phyloP scores from a whole-genome alignment of 2,329 filamentous ascomycete species.

The Talaromyces verruculosus region DNA sequence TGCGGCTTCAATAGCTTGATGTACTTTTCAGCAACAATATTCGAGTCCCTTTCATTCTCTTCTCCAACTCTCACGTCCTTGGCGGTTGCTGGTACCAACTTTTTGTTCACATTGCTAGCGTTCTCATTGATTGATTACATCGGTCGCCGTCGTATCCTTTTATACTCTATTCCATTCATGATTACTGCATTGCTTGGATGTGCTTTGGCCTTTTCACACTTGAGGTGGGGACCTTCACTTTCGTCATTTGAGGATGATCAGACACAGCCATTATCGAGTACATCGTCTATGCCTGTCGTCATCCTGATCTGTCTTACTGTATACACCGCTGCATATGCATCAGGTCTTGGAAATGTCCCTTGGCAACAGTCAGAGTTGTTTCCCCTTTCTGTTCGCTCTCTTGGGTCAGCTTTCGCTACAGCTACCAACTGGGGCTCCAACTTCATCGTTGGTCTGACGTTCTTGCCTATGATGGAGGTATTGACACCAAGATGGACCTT shows the following conservation, averaged over 20 bases:
- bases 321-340: slow-evolving; percentile 82
- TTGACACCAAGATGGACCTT: slow-evolving; percentile 77
- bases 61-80: slow-evolving; percentile 78
- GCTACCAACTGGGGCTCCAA: slow-evolving; percentile 88
- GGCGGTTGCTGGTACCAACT: slow-evolving; percentile 79
- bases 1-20: slow-evolving; percentile 90
- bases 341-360: slow-evolving; percentile 86
- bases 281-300: slow-evolving; percentile 43
- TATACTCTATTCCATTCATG: slow-evolving; percentile 86
- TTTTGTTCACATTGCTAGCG: slow-evolving; percentile 73
- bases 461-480: slow-evolving; percentile 80
- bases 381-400: slow-evolving; percentile 63
- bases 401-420: slow-evolving; percentile 62
- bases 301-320: slow-evolving; percentile 75
- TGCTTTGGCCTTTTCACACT: slow-evolving; percentile 68
- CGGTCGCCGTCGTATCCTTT: slow-evolving; percentile 74
- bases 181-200: slow-evolving; percentile 68
- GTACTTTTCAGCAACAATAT: slow-evolving; percentile 87
- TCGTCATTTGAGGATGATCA: slow-evolving; percentile 26
- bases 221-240: slow-evolving; percentile 48
- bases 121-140: slow-evolving; percentile 75
- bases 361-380: slow-evolving; percentile 97
- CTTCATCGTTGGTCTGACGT: slow-evolving; percentile 80
- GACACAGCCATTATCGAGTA: slow-evolving; percentile 26
- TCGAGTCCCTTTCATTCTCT: slow-evolving; percentile 72